Evolutionary conservation across 345 rosid species (phyloP).

Genomic region (Angophora floribunda): DNA sequence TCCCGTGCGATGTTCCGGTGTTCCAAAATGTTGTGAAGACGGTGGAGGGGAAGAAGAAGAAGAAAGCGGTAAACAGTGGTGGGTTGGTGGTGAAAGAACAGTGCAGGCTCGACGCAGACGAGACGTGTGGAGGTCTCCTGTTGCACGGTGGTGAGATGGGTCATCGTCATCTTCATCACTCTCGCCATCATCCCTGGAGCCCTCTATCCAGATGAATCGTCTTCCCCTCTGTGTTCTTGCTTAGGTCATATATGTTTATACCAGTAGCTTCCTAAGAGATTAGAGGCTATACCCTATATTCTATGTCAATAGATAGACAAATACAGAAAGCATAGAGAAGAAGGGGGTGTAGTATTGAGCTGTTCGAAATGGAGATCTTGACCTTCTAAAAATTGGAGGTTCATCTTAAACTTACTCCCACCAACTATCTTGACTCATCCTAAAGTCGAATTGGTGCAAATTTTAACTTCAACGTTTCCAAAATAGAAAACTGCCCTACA

Average conservation of each 20-base stretch:
- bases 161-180: not conserved
- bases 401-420: not conserved
- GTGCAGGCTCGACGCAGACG: not conserved
- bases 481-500: not conserved
- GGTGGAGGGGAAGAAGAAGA: not conserved
- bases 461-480: not conserved
- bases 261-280: not conserved
- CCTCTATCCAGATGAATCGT: not conserved
- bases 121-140: not conserved
- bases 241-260: not conserved
- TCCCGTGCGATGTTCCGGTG: conserved; percentile 49
- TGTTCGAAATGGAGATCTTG: not conserved
- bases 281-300: not conserved
- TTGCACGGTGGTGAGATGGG: not conserved
- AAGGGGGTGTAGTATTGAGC: not conserved
- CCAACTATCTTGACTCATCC: not conserved
- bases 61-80: not conserved
- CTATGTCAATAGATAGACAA: not conserved
- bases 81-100: not conserved
- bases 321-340: not conserved
- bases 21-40: conserved; percentile 1
- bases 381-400: not conserved
- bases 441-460: not conserved
- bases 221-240: not conserved
- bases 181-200: not conserved